Conservation (phyloP, 1,139 yeast species). For the Suhomyces panamericanus region DNA sequence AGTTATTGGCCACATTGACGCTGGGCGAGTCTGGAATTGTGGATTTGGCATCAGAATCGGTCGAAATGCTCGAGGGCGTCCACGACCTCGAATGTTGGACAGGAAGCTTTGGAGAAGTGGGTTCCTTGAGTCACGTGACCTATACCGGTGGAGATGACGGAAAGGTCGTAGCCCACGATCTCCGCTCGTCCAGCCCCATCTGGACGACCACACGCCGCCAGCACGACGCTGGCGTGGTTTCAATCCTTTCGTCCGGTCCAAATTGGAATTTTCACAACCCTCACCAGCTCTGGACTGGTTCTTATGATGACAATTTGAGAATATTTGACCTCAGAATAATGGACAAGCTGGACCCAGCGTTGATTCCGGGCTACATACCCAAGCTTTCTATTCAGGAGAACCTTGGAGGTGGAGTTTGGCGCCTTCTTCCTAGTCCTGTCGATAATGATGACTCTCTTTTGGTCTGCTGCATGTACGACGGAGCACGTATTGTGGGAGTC, state of each 20-base stretch:
- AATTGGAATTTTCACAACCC: constrained; percentile 45
- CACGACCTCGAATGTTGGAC: constrained; percentile 92
- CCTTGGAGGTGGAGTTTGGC: constrained; percentile 95
- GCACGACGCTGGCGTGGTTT: constrained; percentile 88
- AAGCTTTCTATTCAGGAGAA: constrained; percentile 41
- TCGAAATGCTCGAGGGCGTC: constrained; percentile 20
- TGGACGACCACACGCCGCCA: constrained; percentile 57
- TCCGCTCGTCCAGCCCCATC: constrained; percentile 46
- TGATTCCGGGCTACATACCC: constrained; percentile 53
- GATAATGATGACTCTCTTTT: constrained; percentile 49
- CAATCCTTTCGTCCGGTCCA: constrained; percentile 55
- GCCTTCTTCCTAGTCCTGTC: constrained; percentile 65
- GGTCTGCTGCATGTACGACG: constrained; percentile 94
- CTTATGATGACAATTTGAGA: constrained; percentile 81
- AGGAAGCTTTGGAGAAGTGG: constrained; percentile 65
- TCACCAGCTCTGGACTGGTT: constrained; percentile 78
- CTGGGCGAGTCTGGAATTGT: constrained; percentile 50
- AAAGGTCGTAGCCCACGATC: constrained; percentile 71
- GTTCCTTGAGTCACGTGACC: constrained; percentile 55
- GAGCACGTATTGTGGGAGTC: constrained; percentile 65
- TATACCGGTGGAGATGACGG: constrained; percentile 94
- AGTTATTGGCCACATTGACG: constrained; percentile 55
- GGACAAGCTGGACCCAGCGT: constrained; percentile 35
- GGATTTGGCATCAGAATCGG: constrained; percentile 23
- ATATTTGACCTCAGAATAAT: constrained; percentile 66